Conservation (phyloP, 1,284 basidiomycete species). For the Apiotrichum brassicae region DNA sequence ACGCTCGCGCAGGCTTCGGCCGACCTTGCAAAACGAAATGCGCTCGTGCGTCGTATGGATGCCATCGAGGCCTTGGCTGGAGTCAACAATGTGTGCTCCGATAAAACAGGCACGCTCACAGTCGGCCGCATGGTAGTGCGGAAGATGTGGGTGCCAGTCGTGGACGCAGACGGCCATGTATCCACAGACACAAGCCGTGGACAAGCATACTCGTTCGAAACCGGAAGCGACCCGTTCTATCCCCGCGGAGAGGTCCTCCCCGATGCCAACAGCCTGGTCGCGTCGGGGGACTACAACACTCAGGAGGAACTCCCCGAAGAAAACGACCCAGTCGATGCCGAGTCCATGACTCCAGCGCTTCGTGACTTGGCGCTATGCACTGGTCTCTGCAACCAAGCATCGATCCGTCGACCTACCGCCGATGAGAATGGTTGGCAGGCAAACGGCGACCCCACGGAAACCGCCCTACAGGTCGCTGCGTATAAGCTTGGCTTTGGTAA, state of each 20-base stretch:
- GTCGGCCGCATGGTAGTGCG: conserved; percentile 54
- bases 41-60: conserved; percentile 50
- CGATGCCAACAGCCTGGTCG: conserved; percentile 11
- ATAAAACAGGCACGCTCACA: conserved; percentile 62
- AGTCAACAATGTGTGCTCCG: conserved; percentile 58
- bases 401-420: conserved; percentile 39
- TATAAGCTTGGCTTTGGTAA: conserved; percentile 50
- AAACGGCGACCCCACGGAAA: conserved; percentile 63
- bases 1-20: conserved; percentile 46
- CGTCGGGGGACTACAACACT: conserved; percentile 22
- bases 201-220: conserved; percentile 46
- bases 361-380: conserved; percentile 47
- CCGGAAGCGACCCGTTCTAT: conserved; percentile 48
- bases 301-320: conserved; percentile 14
- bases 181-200: conserved; percentile 29
- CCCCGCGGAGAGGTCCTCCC: conserved; percentile 43
- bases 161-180: conserved; percentile 15
- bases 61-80: conserved; percentile 57
- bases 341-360: conserved; percentile 32
- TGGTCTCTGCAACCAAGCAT: conserved; percentile 51
- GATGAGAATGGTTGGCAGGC: conserved; percentile 55
- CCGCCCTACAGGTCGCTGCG: conserved; percentile 60
- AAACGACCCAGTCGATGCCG: conserved; percentile 25
- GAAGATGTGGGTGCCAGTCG: conserved; percentile 53
- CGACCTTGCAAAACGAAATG: conserved; percentile 49